phyloP scores from a whole-genome alignment of 805 yeast genomes.

The Ogataea salicorniae region DNA sequence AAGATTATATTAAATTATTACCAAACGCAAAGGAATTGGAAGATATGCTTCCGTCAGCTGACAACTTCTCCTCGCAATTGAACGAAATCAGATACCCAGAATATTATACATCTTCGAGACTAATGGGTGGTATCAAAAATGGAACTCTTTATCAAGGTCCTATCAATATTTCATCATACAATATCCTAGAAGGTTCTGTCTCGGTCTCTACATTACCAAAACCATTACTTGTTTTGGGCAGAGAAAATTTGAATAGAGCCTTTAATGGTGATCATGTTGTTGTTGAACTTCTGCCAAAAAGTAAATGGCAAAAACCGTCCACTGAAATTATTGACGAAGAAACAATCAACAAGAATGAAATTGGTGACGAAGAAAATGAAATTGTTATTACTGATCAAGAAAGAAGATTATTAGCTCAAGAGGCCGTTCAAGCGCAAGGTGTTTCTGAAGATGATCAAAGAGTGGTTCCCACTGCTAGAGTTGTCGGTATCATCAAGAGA shows the following conservation, averaged over 20 bases:
- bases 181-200: conserved; percentile 82
- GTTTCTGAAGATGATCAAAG: conserved; percentile 37
- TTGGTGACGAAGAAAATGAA: conserved; percentile 49
- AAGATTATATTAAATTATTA: conserved; percentile 65
- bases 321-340: conserved; percentile 74
- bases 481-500: conserved; percentile 83
- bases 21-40: conserved; percentile 70
- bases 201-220: conserved; percentile 66
- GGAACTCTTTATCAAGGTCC: conserved; percentile 86
- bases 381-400: conserved; percentile 59
- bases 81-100: conserved; percentile 64
- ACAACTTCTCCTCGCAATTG: conserved; percentile 32
- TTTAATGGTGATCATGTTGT: conserved; percentile 91
- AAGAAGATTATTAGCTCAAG: conserved; percentile 66
- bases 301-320: conserved; percentile 85
- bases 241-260: conserved; percentile 81
- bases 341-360: conserved; percentile 51
- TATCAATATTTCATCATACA: conserved; percentile 76
- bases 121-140: conserved; percentile 85
- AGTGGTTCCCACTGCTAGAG: conserved; percentile 87
- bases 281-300: conserved; percentile 80
- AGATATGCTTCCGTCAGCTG: conserved; percentile 67
- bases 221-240: conserved; percentile 78
- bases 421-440: conserved; percentile 60
- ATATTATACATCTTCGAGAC: conserved; percentile 72